These are phyloP conservation scores for Collybia mongolica DNA, from an alignment of 768 basidiomycete species.

Conservation along the genomic window DNA sequence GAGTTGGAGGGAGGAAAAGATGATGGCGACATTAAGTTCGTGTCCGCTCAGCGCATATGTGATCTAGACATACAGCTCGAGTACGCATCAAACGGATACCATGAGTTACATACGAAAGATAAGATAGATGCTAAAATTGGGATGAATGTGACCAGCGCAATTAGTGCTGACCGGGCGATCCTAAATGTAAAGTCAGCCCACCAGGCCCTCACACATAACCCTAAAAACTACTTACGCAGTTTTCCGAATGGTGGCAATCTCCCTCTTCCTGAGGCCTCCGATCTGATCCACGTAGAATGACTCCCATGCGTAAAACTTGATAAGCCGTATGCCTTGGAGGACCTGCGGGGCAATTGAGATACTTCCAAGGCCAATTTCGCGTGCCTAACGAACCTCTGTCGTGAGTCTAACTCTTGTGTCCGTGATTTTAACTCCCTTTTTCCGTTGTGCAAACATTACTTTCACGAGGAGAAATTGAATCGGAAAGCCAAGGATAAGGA, in stretches of 20 bases:
- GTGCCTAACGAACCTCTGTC: conserved; percentile 37
- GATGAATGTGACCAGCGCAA: conserved; percentile 45
- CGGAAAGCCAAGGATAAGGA: conserved; percentile 48
- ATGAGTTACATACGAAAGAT: conserved; percentile 41
- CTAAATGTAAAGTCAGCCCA: conserved; percentile 21
- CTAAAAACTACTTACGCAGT: conserved; percentile 27
- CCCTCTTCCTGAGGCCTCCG: conserved; percentile 31
- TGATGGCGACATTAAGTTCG: conserved; percentile 46
- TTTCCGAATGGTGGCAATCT: conserved; percentile 36
- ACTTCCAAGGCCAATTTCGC: not conserved
- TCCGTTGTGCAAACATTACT: conserved; percentile 42
- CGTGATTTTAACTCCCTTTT: conserved; percentile 47
- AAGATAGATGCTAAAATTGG: conserved; percentile 51
- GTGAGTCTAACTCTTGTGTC: conserved; percentile 51
- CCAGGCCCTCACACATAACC: not conserved
- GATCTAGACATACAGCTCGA: conserved; percentile 37
- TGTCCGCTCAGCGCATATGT: conserved; percentile 60
- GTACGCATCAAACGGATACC: not conserved
- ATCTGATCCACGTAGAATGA: conserved; percentile 43
- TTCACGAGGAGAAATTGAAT: conserved; percentile 41
- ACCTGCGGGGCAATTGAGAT: conserved; percentile 28
- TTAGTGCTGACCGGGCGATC: conserved; percentile 33
- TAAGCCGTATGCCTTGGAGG: conserved; percentile 63
- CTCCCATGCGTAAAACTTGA: conserved; percentile 66
- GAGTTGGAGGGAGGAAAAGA: conserved; percentile 56